Evolutionary conservation across 169 alveolate genomes (phyloP).

Genomic region (Plasmodium malariae): DNA sequence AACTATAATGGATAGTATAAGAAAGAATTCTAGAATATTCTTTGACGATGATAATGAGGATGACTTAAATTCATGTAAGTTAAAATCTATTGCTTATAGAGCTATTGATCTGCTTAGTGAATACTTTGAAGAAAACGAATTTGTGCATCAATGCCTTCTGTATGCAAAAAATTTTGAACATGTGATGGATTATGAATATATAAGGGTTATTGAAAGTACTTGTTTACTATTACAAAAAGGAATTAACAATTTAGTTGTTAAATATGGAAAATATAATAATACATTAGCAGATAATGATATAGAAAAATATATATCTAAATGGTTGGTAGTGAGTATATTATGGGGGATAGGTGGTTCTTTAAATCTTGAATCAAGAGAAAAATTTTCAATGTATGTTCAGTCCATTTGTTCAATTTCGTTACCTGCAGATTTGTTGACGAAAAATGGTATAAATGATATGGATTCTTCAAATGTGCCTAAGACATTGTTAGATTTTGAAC

Average conservation of each 20-base stretch:
- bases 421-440: slow-evolving; percentile 77
- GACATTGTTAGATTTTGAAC: slow-evolving; percentile 95
- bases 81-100: slow-evolving; percentile 48
- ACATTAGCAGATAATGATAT: slow-evolving; percentile 53
- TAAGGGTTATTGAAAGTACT: slow-evolving; percentile 75
- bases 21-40: slow-evolving; percentile 38
- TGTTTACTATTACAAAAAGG: slow-evolving; percentile 58
- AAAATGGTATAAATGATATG: slow-evolving; percentile 1
- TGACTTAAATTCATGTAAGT: not conserved
- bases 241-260: slow-evolving; percentile 60
- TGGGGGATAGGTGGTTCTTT: slow-evolving; percentile 97
- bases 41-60: slow-evolving; percentile 71
- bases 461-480: slow-evolving; percentile 17
- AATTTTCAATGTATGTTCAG: slow-evolving; percentile 87
- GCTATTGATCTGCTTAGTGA: slow-evolving; percentile 60
- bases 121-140: slow-evolving; percentile 75
- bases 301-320: slow-evolving; percentile 88
- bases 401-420: slow-evolving; percentile 80
- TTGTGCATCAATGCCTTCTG: slow-evolving; percentile 64
- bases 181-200: slow-evolving; percentile 77
- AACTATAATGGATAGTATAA: slow-evolving; percentile 43
- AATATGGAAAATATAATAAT: slow-evolving; percentile 50
- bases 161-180: slow-evolving; percentile 54
- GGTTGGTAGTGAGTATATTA: slow-evolving; percentile 88
- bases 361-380: slow-evolving; percentile 90